Base-by-base conservation (phyloP, 345 rosid genomes). In the Eutrema yunnanense region DNA sequence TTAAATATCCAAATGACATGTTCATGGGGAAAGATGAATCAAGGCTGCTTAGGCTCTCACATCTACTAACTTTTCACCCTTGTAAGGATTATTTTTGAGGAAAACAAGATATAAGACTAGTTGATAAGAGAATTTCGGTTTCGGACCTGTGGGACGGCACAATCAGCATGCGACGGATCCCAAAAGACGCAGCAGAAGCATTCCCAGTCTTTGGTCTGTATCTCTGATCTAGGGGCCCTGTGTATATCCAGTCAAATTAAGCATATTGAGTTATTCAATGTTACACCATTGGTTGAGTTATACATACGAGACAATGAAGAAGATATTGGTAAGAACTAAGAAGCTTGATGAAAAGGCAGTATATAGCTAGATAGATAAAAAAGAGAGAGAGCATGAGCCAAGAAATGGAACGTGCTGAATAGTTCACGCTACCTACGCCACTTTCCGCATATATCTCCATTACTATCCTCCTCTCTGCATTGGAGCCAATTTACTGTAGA, bases 221-320 rank as follows among this genome's bases (percentile, higher is more conserved):
- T 86, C 79, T 90, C 97, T 80, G 81, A 84, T 66, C 88, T 82
- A 48, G 99, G 98, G 67, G 98, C 99, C 90, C 99, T 96, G 83
- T 9, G 22, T 32, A 62, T 69, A 40, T 71, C 57, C 32, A 83
- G 67, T 52, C 57, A 63, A 46, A 59, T 27, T 49, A 52, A 72
- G 36, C 51, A 77, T 65, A 33, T 27, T 50, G 57, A 60, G 58
- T 43, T 37, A 12, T 32, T 52, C 37, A 22, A 65, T 2, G 41
- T 48, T 38, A 69, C 57, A 69, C 27, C 62, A 53, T 47, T 7
- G 59, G 7, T 26, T 27, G 12, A 49, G 43, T 49, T 58, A 58
- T 26, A 11, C 44, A 74, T 57, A 74, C 11, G 61, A 34, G 54
- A 43, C 32, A 74, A 36, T 36, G 36, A 46, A 4, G 27, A 66